phyloP scores from a whole-genome alignment of 306 rosid species.

The Fagus sylvatica region DNA sequence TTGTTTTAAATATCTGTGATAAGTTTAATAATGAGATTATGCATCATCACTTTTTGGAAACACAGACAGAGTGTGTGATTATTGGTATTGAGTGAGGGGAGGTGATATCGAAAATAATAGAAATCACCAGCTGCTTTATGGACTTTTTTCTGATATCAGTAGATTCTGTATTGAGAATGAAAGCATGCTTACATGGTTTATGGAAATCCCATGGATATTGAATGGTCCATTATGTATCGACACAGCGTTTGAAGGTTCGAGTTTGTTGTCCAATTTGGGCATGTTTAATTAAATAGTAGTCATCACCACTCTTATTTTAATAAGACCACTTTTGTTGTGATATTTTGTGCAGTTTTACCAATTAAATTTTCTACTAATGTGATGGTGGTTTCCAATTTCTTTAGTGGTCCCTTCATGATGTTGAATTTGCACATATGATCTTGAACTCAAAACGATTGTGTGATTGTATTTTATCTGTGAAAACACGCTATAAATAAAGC shows the following conservation, averaged over 20 bases:
- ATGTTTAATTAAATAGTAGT: slow-evolving; percentile 15
- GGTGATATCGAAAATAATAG: background rate
- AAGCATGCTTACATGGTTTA: background rate
- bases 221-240: background rate
- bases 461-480: background rate
- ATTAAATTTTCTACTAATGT: background rate
- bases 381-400: background rate
- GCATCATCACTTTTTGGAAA: background rate
- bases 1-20: background rate
- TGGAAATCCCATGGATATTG: background rate
- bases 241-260: background rate
- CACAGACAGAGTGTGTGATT: background rate
- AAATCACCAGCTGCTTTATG: background rate
- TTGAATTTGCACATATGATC: slow-evolving; percentile 5
- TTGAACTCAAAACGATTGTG: background rate
- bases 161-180: background rate
- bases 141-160: background rate
- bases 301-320: background rate
- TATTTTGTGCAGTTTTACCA: background rate
- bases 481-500: background rate
- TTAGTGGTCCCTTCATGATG: background rate
- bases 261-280: background rate
- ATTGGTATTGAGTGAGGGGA: background rate
- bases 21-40: background rate
- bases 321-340: background rate